Conservation (phyloP, 179 eudicot genomes). For the Sideroxylon spinosum region DNA sequence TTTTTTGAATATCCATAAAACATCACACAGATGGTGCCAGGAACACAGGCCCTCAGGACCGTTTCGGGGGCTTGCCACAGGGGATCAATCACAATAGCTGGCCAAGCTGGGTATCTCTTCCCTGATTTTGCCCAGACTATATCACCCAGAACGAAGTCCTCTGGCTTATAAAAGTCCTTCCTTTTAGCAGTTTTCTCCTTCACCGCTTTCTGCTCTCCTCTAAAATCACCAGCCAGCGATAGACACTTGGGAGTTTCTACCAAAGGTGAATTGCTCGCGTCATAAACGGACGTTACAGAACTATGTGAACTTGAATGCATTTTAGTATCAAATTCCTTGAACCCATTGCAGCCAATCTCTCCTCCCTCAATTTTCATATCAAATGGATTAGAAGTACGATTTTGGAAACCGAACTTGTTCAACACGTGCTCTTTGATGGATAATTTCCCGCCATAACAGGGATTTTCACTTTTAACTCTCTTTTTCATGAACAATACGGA, state of each 20-base stretch:
- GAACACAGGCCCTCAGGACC: conserved; percentile 70
- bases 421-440: conserved; percentile 35
- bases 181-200: conserved; percentile 33
- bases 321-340: conserved; percentile 21
- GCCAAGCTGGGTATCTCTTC: conserved; percentile 88
- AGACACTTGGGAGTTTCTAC: conserved; percentile 25
- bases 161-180: conserved; percentile 49
- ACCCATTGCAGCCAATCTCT: conserved; percentile 27
- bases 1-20: conserved; percentile 73
- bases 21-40: conserved; percentile 84
- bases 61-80: conserved; percentile 69
- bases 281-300: conserved; percentile 31
- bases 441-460: conserved; percentile 20
- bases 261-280: conserved; percentile 27
- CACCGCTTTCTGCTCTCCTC: conserved; percentile 24
- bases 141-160: conserved; percentile 67
- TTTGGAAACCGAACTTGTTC: conserved; percentile 29
- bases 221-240: conserved; percentile 14
- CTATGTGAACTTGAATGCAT: conserved; percentile 34
- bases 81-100: conserved; percentile 94
- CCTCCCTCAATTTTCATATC: conserved; percentile 40
- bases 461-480: conserved; percentile 20
- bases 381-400: conserved; percentile 44
- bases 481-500: conserved; percentile 31
- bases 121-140: conserved; percentile 95